Evolutionary conservation across 805 yeast species (phyloP), one percentile per base, ranked within the genome.

Genomic region (Starmerella tilneyi): DNA sequence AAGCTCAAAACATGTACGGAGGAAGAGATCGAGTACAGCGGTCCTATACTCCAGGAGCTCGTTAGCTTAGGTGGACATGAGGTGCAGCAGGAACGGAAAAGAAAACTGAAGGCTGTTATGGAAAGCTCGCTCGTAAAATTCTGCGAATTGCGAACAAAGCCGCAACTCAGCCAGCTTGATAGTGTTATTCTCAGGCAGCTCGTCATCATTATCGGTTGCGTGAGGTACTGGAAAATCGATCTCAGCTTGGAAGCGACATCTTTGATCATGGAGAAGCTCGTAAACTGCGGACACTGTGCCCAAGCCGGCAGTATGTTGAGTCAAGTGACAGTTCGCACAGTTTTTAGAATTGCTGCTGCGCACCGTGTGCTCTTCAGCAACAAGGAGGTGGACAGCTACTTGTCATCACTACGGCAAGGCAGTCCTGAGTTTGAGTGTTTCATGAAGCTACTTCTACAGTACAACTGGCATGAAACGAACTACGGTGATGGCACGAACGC

Each of bases 41-140:
- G 42, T 9, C 35, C 46, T 9, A 47, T 46, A 30, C 33, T 49
- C 13, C 41, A 39, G 26, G 48, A 49, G 24, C 46, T 49, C 15
- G 42, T 45, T 2, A 4, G 13, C 6, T 33, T 44, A 5, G 50
- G 45, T 16, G 35, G 36, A 6, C n/a, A 35, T 2, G n/a, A 15
- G 11, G 23, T 31, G 15, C 47, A 43, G 26, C 27, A 35, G 11
- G 19, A 43, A 11, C 31, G 50, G 8, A 2, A 4, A 7, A 28
- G 4, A n/a, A n/a, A 19, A 1, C 42, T 47, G 5, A 15, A 22
- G 11, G 13, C 5, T 3, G 31, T 47, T 2, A 5, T 34, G 20
- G 19, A 21, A 3, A 9, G 9, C 16, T 16, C 41, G 6, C 19
- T 16, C 20, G 26, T 12, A 4, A 36, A 36, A 22, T 26, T 38